phyloP scores from a whole-genome alignment of 306 rosid genomes.

The Fragaria nilgerrensis region DNA sequence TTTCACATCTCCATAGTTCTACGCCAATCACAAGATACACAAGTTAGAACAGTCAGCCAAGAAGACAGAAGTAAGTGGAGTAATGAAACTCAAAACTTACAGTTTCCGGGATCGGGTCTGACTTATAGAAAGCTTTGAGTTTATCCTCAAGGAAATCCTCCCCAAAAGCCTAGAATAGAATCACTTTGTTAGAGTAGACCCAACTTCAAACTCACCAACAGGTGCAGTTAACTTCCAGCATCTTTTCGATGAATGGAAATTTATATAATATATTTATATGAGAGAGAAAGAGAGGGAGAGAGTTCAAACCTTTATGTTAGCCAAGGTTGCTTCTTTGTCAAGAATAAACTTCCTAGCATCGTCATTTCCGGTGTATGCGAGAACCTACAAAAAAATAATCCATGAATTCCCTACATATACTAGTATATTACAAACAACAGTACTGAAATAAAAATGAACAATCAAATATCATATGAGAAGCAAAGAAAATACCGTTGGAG shows the following conservation, averaged over 20 bases:
- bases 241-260: not conserved
- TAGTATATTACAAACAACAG: not conserved
- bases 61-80: constrained; percentile 17
- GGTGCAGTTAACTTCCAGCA: not conserved
- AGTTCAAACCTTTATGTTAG: constrained; percentile 64
- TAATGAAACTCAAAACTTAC: constrained; percentile 46
- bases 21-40: constrained; percentile 17
- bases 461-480: constrained; percentile 8
- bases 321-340: constrained; percentile 64
- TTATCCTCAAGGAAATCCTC: constrained; percentile 88
- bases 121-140: constrained; percentile 84
- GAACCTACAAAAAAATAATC: constrained; percentile 44
- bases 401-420: constrained; percentile 8
- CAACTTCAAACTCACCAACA: constrained; percentile 1
- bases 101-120: constrained; percentile 87
- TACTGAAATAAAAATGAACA: not conserved
- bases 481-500: constrained; percentile 49
- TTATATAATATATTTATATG: not conserved
- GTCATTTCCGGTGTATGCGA: constrained; percentile 86
- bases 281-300: constrained; percentile 1
- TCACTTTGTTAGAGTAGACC: constrained; percentile 18
- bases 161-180: constrained; percentile 61
- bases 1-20: constrained; percentile 91
- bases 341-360: constrained; percentile 78
- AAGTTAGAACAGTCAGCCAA: constrained; percentile 23